Base-by-base conservation (phyloP, 768 basidiomycete species). In the Collybiopsis luxurians region DNA sequence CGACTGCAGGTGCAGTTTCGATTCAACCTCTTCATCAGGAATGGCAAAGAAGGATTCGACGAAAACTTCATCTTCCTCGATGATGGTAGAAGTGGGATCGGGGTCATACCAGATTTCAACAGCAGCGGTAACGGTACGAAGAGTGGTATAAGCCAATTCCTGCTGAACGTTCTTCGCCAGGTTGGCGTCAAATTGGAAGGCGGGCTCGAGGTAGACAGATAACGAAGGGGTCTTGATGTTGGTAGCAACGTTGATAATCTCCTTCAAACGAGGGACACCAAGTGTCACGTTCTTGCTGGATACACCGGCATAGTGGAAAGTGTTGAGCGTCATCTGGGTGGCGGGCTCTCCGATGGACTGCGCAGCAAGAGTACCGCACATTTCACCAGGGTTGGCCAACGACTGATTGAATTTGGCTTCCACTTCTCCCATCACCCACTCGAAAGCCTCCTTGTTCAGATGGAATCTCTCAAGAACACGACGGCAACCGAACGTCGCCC, bases 251-350 rank as follows among this genome's bases (percentile, higher is more conserved):
- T 99, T 99, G 76, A 99, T 98, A 64, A 98, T 98, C 73, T 98
- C 97, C 77, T 98, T 98, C 61, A 99, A 72, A 72, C 97, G 95
- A 2, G 97, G 97, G 1, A 99, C 97, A 87, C 97, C 97, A 58
- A 98, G 92, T 0, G 97, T 99, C 49, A 99, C 97, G 73, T 97
- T 98, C 76, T 98, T 98, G 67, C 91, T 94, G n/a, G 97, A 96
- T 24, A 99, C 97, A 87, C 97, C 97, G 59, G 97, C 97, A 70
- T 98, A 98, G 74, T 99, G 97, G 91, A 98, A 99, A 0, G 96
- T 98, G 72, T 99, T 99, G 57, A 99, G 73, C 5, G 97, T 98
- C 97, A 99, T 98, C 75, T 99, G 97, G 0, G 97, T 99, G 3
- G 97, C 97, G 0, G 97, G 97, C 77, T 98, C 97, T 71, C 97